phyloP scores from a whole-genome alignment of 352 stramenopile species.

The Blastocystis sp. region DNA sequence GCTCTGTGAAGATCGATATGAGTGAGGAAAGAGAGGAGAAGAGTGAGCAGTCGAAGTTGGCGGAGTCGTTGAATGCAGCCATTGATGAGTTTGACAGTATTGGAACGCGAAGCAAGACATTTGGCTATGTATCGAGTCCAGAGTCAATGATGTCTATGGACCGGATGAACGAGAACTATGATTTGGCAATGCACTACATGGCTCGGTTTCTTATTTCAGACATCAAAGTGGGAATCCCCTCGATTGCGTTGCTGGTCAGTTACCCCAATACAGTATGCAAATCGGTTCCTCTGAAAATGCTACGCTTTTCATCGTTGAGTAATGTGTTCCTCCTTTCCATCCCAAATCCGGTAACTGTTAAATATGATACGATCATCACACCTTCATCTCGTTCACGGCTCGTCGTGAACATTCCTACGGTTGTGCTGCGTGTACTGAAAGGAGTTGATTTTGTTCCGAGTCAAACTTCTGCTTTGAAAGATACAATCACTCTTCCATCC shows the following conservation, averaged over 20 bases:
- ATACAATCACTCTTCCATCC: background rate
- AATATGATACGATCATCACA: slow-evolving; percentile 42
- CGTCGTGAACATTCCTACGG: background rate
- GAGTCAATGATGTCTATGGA: background rate
- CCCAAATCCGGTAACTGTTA: background rate
- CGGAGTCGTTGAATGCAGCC: background rate
- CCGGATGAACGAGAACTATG: slow-evolving; percentile 51
- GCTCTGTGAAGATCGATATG: background rate
- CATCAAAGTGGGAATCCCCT: background rate
- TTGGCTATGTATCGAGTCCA: background rate
- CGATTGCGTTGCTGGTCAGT: background rate
- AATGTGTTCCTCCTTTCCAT: slow-evolving; percentile 23
- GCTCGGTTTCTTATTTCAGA: background rate
- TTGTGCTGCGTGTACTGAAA: slow-evolving; percentile 15
- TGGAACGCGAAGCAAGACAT: slow-evolving; percentile 17
- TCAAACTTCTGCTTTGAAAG: background rate
- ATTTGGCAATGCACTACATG: background rate
- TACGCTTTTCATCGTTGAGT: background rate
- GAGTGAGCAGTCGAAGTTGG: background rate
- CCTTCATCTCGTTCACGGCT: background rate
- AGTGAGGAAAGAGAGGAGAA: background rate
- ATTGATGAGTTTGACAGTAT: slow-evolving; percentile 7
- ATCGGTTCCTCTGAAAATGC: background rate
- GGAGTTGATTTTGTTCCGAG: slow-evolving; percentile 18
- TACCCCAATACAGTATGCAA: slow-evolving; percentile 9